These are phyloP conservation scores for Sugiyamaella americana DNA, from an alignment of 805 yeast species.

Conservation along the genomic window DNA sequence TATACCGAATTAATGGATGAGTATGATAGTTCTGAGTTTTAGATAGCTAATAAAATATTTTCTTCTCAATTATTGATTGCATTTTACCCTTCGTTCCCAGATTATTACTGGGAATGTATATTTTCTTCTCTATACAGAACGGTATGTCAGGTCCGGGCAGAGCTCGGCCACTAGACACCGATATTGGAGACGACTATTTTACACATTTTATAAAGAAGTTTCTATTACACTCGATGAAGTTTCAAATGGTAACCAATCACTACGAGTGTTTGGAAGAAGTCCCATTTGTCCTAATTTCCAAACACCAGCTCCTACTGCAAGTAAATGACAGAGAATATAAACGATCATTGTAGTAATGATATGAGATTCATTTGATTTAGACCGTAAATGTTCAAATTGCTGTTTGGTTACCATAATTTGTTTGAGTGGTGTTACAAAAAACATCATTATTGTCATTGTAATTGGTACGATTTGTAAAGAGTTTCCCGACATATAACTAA, in stretches of 20 bases:
- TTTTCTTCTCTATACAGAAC: too few species aligned
- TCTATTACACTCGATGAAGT: conserved; percentile 29
- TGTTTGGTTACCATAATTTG: conserved; percentile 55
- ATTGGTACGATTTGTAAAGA: conserved; percentile 85
- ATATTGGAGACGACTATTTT: too few species aligned
- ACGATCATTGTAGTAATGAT: conserved; percentile 40
- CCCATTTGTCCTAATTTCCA: conserved; percentile 89
- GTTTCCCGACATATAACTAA: conserved; percentile 92
- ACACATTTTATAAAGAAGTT: not conserved
- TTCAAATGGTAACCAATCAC: conserved; percentile 95
- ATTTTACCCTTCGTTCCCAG: too few species aligned
- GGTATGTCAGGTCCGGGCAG: too few species aligned
- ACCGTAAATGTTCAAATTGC: conserved; percentile 42
- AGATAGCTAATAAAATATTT: too few species aligned
- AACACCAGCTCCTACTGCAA: conserved; percentile 65
- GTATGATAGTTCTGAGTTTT: conserved; percentile 13
- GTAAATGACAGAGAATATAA: conserved; percentile 43
- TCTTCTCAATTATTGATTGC: too few species aligned
- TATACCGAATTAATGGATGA: conserved; percentile 22
- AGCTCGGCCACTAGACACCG: too few species aligned
- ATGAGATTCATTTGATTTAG: conserved; percentile 26
- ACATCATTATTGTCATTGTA: conserved; percentile 79
- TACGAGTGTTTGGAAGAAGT: conserved; percentile 72
- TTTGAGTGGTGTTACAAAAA: conserved; percentile 62
- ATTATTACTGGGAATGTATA: too few species aligned